A percentile compares a stretch with the other conserved stretches of the same genome.
Conservation (phyloP, 2,329 filamentous ascomycete species). For the Talaromyces pinophilus region DNA sequence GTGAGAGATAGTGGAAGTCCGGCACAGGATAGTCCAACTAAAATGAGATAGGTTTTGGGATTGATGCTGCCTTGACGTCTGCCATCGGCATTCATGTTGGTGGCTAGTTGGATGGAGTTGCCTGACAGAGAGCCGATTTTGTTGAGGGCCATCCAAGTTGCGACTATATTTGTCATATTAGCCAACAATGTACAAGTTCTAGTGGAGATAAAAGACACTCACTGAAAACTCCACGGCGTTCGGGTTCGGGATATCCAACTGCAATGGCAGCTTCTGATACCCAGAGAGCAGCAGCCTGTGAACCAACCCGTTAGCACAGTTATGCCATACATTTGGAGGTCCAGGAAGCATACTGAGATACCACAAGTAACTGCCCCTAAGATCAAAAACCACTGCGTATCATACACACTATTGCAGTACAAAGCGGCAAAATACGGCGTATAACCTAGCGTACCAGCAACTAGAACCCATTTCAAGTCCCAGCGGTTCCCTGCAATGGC, state of each 20-base stretch:
- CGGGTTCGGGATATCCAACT: neutral
- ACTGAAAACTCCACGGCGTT: neutral
- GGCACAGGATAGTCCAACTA: neutral
- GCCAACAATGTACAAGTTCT: neutral
- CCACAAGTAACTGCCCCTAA: neutral
- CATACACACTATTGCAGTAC: neutral
- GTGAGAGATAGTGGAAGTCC: neutral
- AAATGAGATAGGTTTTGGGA: neutral
- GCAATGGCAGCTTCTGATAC: neutral
- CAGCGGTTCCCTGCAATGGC: slow-evolving; percentile 28
- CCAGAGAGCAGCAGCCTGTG: neutral
- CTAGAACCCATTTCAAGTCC: neutral
- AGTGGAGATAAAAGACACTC: neutral
- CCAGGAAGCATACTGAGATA: neutral
- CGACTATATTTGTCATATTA: neutral
- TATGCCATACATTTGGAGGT: neutral
- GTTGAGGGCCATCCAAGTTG: slow-evolving; percentile 35
- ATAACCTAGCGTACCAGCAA: neutral
- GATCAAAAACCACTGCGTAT: neutral
- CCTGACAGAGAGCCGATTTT: slow-evolving; percentile 56
- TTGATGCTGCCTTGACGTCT: slow-evolving; percentile 33
- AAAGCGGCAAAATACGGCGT: neutral
- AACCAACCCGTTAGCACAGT: neutral
- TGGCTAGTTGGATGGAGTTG: slow-evolving; percentile 51
- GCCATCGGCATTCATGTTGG: slow-evolving; percentile 46